Base-by-base conservation (phyloP, 139 green algal genomes). In the Micractinium conductrix region DNA sequence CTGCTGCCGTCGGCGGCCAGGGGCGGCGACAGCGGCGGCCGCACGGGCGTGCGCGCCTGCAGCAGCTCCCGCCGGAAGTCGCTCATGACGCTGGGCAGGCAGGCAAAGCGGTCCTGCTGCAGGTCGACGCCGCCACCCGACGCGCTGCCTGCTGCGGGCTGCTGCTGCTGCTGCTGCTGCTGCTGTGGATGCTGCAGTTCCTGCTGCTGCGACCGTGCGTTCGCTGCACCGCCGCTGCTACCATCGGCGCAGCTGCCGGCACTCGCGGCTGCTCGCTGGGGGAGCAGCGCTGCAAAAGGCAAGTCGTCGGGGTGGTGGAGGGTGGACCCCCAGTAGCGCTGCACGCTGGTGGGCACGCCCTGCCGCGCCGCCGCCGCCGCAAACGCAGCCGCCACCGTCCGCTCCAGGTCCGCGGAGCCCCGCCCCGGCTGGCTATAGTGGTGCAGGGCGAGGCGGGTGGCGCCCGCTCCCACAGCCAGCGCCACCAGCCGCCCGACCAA, bases 241-340 rank as follows among this genome's bases (percentile, higher is more conserved):
- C 38, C 42, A 58, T 5, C 70, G 4, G 24, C 2, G 33, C 40
- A n/a, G 37, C 70, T 38, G 70, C 24, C 24, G 70, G 24, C 48
- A 10, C 48, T n/a, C n/a, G n/a, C n/a, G n/a, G n/a, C n/a, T n/a
- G n/a, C n/a, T n/a, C n/a, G n/a, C n/a, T n/a, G n/a, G n/a, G n/a
- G n/a, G n/a, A n/a, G n/a, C n/a, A n/a, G n/a, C n/a, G n/a, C n/a
- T n/a, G n/a, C n/a, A n/a, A n/a, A 92, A 17, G 90, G 92, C 60
- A 95, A 71, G 81, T 95, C 92, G 50, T 91, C 88, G 7, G 87
- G 68, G 58, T 95, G 92, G 74, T 94, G 93, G 55, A 95, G 83
- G 1, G 91, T 95, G 33, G 6, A 30, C 24, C 78, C 87, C 83
- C 91, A 90, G 70, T 45, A 86, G 48, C 43, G 42, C 17, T 85